Evolutionary conservation across 805 yeast genomes (phyloP).

Genomic region (Sugiyamaella boreocaroliniensis): DNA sequence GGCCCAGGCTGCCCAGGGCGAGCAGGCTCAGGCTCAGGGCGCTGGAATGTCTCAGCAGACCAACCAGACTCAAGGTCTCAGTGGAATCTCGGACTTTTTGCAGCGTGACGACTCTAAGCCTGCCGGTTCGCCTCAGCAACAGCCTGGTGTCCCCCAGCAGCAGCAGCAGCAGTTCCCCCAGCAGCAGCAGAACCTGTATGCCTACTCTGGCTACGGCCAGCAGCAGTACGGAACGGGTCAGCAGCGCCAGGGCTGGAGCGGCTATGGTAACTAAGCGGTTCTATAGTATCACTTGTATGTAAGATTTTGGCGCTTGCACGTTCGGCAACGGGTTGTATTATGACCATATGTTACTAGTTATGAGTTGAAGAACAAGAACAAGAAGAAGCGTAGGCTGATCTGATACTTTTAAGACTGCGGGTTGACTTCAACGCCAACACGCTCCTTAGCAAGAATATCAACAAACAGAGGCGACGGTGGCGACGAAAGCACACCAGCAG

Average conservation of each 20-base stretch:
- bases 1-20: constrained; percentile 15
- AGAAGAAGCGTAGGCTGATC: background rate
- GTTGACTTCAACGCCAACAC: constrained; percentile 38
- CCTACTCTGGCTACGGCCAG: constrained; percentile 23
- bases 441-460: constrained; percentile 36
- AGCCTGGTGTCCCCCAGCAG: constrained; percentile 9
- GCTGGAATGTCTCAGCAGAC: background rate
- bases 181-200: constrained; percentile 23
- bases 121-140: constrained; percentile 27
- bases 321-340: background rate
- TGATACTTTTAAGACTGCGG: constrained; percentile 21
- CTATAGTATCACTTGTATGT: background rate
- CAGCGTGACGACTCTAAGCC: constrained; percentile 18
- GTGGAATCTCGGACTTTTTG: constrained; percentile 20
- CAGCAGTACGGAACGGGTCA: constrained; percentile 24
- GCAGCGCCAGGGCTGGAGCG: constrained; percentile 22
- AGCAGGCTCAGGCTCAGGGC: constrained; percentile 10
- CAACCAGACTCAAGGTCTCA: constrained; percentile 10
- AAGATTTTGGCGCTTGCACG: background rate
- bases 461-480: constrained; percentile 36
- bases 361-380: background rate
- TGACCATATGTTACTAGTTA: background rate
- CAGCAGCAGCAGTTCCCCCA: constrained; percentile 20
- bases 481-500: constrained; percentile 32
- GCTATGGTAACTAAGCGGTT: constrained; percentile 16